Percentiles rank a stretch among this genome's conserved stretches.
Conservation (phyloP, 805 yeast species). For the Nakazawaea populi region DNA sequence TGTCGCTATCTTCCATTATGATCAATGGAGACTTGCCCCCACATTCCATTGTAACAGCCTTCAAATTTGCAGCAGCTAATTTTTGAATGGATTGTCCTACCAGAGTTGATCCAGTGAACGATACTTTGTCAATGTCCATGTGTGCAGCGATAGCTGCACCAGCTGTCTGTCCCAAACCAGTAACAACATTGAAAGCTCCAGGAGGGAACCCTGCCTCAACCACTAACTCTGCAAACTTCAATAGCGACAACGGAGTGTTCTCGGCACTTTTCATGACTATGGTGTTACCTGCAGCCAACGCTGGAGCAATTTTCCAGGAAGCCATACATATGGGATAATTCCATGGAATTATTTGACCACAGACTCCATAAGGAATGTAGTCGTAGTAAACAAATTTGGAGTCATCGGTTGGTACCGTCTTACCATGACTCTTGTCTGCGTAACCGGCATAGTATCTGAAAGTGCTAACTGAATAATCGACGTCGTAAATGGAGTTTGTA, state of each 20-base stretch:
- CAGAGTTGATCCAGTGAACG: constrained; percentile 78
- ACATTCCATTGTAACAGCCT: constrained; percentile 55
- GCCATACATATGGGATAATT: constrained; percentile 76
- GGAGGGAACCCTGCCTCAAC: constrained; percentile 69
- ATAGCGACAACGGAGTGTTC: constrained; percentile 68
- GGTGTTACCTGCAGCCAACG: constrained; percentile 69
- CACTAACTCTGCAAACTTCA: constrained; percentile 55
- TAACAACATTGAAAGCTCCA: constrained; percentile 69
- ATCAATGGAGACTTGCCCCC: constrained; percentile 57
- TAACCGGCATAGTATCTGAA: constrained; percentile 68
- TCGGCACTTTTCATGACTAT: constrained; percentile 70
- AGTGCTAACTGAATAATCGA: constrained; percentile 48
- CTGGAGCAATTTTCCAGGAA: constrained; percentile 76
- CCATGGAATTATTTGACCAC: constrained; percentile 83
- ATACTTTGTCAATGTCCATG: constrained; percentile 61
- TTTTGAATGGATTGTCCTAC: constrained; percentile 68
- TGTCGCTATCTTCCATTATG: constrained; percentile 45
- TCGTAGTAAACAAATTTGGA: constrained; percentile 49
- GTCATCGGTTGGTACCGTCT: constrained; percentile 52
- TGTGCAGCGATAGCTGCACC: constrained; percentile 66
- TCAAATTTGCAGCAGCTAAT: constrained; percentile 53
- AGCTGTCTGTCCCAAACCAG: constrained; percentile 66
- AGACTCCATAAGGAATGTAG: constrained; percentile 41
- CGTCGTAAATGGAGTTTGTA: constrained; percentile 52
- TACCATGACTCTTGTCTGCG: constrained; percentile 66